These are phyloP conservation scores for Mortierella sp. DNA, from an alignment of 371 early-diverging fungal species.

Conservation along the genomic window DNA sequence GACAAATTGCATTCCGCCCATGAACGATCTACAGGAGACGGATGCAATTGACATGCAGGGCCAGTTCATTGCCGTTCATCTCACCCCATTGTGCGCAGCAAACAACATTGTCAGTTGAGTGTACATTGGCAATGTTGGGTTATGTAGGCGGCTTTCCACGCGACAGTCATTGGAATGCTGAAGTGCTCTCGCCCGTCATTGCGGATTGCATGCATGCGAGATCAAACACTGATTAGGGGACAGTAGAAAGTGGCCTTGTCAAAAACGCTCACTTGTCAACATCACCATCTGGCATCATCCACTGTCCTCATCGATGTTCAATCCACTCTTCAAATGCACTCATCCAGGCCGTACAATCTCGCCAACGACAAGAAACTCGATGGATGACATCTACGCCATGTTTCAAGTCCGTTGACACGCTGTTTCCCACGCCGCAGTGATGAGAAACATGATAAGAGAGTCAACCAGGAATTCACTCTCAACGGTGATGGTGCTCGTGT, in stretches of 20 bases:
- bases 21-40: not conserved
- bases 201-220: not conserved
- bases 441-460: too few relatives aligned
- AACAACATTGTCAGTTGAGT: not conserved
- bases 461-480: too few relatives aligned
- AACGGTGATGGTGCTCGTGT: too few relatives aligned
- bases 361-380: too few relatives aligned
- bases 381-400: too few relatives aligned
- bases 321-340: too few relatives aligned
- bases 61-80: not conserved
- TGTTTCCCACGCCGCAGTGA: too few relatives aligned
- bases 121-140: not conserved
- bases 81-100: not conserved
- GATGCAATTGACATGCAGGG: slow-evolving; percentile 11
- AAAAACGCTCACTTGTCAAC: not conserved
- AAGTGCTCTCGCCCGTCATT: not conserved
- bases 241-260: too few relatives aligned
- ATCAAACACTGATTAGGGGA: slow-evolving; percentile 14
- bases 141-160: not conserved
- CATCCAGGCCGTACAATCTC: too few relatives aligned
- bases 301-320: too few relatives aligned
- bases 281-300: slow-evolving; percentile 22
- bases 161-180: not conserved
- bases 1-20: too few relatives aligned
- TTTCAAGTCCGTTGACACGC: too few relatives aligned